phyloP scores from a whole-genome alignment of 225 moss, liverwort and hornwort genomes.

The Thuidium tamariscinum region DNA sequence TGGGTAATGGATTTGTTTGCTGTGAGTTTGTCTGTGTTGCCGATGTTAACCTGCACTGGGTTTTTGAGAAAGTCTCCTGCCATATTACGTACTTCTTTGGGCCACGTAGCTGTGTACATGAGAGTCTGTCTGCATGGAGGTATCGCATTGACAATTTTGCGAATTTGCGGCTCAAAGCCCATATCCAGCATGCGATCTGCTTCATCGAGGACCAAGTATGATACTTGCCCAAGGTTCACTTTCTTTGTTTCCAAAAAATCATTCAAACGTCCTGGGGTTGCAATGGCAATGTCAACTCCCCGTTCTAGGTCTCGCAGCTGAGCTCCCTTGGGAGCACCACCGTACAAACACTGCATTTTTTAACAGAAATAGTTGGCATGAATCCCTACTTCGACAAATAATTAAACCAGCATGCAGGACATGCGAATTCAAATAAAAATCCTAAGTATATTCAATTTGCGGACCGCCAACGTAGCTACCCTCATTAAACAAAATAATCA shows the following conservation, averaged over 20 bases:
- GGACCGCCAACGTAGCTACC: neutral
- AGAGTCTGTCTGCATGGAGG: slow-evolving; percentile 73
- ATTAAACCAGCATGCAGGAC: neutral
- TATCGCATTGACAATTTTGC: slow-evolving; percentile 81
- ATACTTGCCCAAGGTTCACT: slow-evolving; percentile 66
- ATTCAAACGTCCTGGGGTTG: slow-evolving; percentile 84
- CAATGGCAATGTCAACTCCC: slow-evolving; percentile 83
- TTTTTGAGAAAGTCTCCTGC: slow-evolving; percentile 71
- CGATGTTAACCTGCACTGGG: slow-evolving; percentile 87
- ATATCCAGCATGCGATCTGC: slow-evolving; percentile 97
- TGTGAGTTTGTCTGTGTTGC: slow-evolving; percentile 78
- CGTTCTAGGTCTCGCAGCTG: slow-evolving; percentile 84
- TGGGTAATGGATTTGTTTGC: slow-evolving; percentile 89
- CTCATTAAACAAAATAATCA: neutral
- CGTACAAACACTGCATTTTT: slow-evolving; percentile 79
- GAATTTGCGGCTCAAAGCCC: slow-evolving; percentile 97
- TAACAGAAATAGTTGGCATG: neutral
- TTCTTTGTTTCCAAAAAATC: slow-evolving; percentile 86
- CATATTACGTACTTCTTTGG: slow-evolving; percentile 86
- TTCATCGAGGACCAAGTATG: slow-evolving; percentile 83
- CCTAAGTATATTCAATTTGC: neutral
- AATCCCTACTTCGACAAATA: neutral
- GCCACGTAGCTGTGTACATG: slow-evolving; percentile 97
- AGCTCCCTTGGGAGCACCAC: slow-evolving; percentile 86
- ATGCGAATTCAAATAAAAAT: neutral